These are phyloP conservation scores for Annulohypoxylon stygium DNA, from an alignment of 495 filamentous ascomycete species.

Conservation along the genomic window DNA sequence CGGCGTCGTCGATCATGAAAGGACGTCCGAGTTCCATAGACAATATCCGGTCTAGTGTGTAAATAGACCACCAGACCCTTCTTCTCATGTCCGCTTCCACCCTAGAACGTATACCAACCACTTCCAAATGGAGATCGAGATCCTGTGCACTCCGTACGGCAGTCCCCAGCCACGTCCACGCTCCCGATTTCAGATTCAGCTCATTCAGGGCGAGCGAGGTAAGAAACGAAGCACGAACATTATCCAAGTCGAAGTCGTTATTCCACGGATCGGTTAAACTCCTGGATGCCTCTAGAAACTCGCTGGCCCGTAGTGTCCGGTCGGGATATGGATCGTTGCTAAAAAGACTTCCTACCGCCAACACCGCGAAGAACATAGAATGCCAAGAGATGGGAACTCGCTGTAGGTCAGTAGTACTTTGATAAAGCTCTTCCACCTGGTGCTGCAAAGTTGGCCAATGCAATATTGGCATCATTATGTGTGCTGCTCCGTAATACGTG, in stretches of 20 bases:
- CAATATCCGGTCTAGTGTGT: slow-evolving; percentile 86
- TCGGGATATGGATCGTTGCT: slow-evolving; percentile 66
- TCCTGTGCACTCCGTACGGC: slow-evolving; percentile 88
- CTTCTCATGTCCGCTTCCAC: slow-evolving; percentile 91
- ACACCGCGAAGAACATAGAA: slow-evolving; percentile 84
- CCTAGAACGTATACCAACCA: slow-evolving; percentile 51
- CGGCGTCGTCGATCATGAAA: slow-evolving; percentile 86
- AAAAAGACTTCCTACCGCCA: slow-evolving; percentile 88
- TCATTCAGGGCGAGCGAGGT: slow-evolving; percentile 86
- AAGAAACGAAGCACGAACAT: slow-evolving; percentile 78
- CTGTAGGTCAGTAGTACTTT: slow-evolving; percentile 69
- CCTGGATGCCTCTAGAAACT: slow-evolving; percentile 78
- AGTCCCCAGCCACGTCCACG: slow-evolving; percentile 91
- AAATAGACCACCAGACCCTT: slow-evolving; percentile 95
- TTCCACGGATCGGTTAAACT: slow-evolving; percentile 83
- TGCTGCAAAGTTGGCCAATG: slow-evolving; percentile 89
- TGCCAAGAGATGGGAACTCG: slow-evolving; percentile 80
- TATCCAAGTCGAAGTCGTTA: slow-evolving; percentile 84
- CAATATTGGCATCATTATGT: slow-evolving; percentile 83
- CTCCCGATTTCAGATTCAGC: slow-evolving; percentile 87
- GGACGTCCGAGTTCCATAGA: slow-evolving; percentile 87
- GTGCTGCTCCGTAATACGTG: slow-evolving; percentile 80
- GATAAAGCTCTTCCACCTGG: slow-evolving; percentile 82
- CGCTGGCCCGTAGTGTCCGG: slow-evolving; percentile 72
- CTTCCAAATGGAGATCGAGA: slow-evolving; percentile 84